Evolutionary conservation across 2,329 filamentous ascomycete genomes (phyloP).

Genomic region (Calonectria hongkongensis): DNA sequence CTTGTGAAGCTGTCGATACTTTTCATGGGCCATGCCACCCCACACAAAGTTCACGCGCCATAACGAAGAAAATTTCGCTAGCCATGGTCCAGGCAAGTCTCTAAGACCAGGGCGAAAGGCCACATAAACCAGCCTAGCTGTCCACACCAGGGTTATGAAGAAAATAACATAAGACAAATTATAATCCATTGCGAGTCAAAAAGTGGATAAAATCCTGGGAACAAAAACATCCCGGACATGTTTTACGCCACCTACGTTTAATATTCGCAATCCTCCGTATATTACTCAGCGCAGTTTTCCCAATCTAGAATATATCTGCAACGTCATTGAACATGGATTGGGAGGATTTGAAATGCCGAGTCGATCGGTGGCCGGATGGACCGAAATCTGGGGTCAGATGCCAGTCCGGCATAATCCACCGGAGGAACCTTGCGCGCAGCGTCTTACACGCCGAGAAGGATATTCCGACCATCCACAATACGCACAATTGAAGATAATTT

Average conservation of each 20-base stretch:
- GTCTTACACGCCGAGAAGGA: background rate
- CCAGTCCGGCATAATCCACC: background rate
- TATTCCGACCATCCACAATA: background rate
- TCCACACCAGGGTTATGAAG: background rate
- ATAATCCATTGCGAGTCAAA: background rate
- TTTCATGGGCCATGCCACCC: conserved; percentile 2
- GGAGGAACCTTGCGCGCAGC: background rate
- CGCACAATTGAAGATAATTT: background rate
- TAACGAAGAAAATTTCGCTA: conserved; percentile 1
- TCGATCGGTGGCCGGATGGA: background rate
- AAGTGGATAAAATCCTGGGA: background rate
- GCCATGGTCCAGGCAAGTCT: conserved; percentile 9
- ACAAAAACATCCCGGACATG: too few relatives aligned
- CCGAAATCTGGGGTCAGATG: background rate
- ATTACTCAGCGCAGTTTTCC: background rate
- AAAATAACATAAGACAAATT: background rate
- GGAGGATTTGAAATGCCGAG: background rate
- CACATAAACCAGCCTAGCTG: background rate
- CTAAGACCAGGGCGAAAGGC: background rate
- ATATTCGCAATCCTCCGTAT: background rate
- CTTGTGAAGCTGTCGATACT: conserved; percentile 18
- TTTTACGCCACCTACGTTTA: background rate
- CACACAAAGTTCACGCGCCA: conserved; percentile 17
- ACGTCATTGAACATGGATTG: too few relatives aligned
- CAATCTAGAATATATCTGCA: background rate